phyloP scores from a whole-genome alignment of 2,329 filamentous ascomycete species.

The Lachnum nothofagi region DNA sequence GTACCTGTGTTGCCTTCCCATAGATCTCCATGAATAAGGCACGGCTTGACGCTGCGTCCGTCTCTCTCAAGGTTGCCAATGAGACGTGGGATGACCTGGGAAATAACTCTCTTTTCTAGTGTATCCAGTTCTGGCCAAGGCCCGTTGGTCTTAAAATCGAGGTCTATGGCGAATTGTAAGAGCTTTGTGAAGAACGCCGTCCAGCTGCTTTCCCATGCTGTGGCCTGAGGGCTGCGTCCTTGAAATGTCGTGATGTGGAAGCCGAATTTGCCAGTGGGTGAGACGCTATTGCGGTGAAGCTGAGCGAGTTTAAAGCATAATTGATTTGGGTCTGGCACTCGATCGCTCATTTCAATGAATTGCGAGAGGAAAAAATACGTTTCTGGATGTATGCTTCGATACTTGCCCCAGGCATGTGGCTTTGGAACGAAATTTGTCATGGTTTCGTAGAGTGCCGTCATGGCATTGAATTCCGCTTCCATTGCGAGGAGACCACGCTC shows the following conservation, averaged over 20 bases:
- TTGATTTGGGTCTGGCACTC: slow-evolving; percentile 20
- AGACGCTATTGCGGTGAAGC: slow-evolving; percentile 17
- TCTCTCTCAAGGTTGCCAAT: slow-evolving; percentile 14
- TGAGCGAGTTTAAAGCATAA: slow-evolving; percentile 23
- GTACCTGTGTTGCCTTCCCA: slow-evolving; percentile 20
- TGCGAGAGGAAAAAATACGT: slow-evolving; percentile 27
- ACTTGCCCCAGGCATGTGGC: slow-evolving; percentile 11
- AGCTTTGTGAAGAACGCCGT: slow-evolving; percentile 32
- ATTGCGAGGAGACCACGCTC: background rate
- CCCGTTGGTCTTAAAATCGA: slow-evolving; percentile 9
- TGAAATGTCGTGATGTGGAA: slow-evolving; percentile 36
- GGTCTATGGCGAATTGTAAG: background rate
- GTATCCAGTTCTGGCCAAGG: slow-evolving; percentile 4
- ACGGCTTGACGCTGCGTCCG: slow-evolving; percentile 20
- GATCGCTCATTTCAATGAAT: slow-evolving; percentile 25
- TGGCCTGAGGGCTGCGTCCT: slow-evolving; percentile 34
- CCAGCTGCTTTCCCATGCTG: slow-evolving; percentile 36
- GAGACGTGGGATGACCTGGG: slow-evolving; percentile 10
- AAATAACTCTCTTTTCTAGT: background rate
- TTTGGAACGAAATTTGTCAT: slow-evolving; percentile 12
- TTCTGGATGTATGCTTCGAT: slow-evolving; percentile 19
- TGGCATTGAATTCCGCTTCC: slow-evolving; percentile 38
- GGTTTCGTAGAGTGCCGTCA: slow-evolving; percentile 25
- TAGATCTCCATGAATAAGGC: slow-evolving; percentile 23
- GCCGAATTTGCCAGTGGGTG: slow-evolving; percentile 32